These are phyloP conservation scores for Leishmania lainsoni DNA, from an alignment of 208 protist species.

Conservation along the genomic window DNA sequence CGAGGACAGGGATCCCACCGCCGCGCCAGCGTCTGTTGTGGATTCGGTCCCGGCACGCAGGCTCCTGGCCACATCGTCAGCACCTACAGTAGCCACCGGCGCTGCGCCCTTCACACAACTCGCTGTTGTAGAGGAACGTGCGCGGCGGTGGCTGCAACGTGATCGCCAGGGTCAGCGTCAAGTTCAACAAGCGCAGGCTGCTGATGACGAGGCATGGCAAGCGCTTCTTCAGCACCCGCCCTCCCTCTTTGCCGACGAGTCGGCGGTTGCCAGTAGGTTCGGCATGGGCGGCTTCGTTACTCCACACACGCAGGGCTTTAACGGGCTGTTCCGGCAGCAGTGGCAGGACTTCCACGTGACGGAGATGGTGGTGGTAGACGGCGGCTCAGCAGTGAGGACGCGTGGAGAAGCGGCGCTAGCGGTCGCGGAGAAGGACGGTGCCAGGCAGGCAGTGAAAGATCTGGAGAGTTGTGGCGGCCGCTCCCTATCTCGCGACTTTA, in stretches of 20 bases:
- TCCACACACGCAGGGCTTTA: conserved; percentile 43
- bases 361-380: conserved; percentile 44
- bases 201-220: conserved; percentile 12
- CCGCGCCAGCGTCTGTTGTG: not conserved
- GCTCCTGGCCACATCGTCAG: not conserved
- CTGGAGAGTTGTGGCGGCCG: conserved; percentile 34
- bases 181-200: conserved; percentile 11
- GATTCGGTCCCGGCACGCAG: not conserved
- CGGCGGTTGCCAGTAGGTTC: conserved; percentile 57
- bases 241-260: conserved; percentile 56
- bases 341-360: conserved; percentile 84
- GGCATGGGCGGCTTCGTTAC: conserved; percentile 74
- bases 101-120: conserved; percentile 25
- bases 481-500: conserved; percentile 40
- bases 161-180: conserved; percentile 10
- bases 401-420: not conserved
- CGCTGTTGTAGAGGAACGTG: conserved; percentile 34
- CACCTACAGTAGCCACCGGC: not conserved
- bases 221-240: conserved; percentile 39
- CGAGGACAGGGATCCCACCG: not conserved
- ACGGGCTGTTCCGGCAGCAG: conserved; percentile 69
- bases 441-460: conserved; percentile 48
- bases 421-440: not conserved
- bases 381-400: not conserved
- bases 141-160: conserved; percentile 7